These are phyloP conservation scores for Albophoma yamanashiensis DNA, from an alignment of 2,329 filamentous ascomycete genomes.

Conservation along the genomic window DNA sequence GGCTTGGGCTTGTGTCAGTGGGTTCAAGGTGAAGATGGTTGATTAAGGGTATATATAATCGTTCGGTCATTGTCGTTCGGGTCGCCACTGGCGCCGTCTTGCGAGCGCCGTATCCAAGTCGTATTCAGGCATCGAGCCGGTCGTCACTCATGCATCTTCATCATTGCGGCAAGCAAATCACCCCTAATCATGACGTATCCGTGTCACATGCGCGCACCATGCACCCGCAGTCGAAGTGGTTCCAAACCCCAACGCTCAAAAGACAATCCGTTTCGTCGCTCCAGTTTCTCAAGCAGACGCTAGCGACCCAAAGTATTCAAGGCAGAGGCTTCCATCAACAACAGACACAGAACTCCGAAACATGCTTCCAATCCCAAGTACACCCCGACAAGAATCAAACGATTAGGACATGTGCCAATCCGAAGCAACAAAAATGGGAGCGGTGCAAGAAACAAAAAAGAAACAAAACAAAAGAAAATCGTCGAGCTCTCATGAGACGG, in stretches of 20 bases:
- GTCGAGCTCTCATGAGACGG: slow-evolving; percentile 9
- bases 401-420: neutral
- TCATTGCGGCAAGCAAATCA: neutral
- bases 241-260: slow-evolving; percentile 14
- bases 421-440: neutral
- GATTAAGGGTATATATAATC: neutral
- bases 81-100: neutral
- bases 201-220: slow-evolving; percentile 2
- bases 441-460: neutral
- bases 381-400: neutral
- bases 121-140: neutral
- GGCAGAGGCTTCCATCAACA: neutral
- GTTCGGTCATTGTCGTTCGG: neutral
- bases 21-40: neutral
- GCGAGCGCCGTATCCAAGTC: neutral
- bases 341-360: neutral
- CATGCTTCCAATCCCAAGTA: neutral
- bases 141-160: neutral
- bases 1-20: neutral
- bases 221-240: slow-evolving; percentile 2
- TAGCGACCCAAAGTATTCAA: neutral
- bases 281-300: neutral
- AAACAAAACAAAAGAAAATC: neutral
- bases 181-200: neutral
- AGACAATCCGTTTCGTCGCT: slow-evolving; percentile 6